Evolutionary conservation across 2,329 filamentous ascomycete genomes (phyloP), one percentile per base, ranked within the genome.

Genomic region (Fusarium tanahbumbuense): DNA sequence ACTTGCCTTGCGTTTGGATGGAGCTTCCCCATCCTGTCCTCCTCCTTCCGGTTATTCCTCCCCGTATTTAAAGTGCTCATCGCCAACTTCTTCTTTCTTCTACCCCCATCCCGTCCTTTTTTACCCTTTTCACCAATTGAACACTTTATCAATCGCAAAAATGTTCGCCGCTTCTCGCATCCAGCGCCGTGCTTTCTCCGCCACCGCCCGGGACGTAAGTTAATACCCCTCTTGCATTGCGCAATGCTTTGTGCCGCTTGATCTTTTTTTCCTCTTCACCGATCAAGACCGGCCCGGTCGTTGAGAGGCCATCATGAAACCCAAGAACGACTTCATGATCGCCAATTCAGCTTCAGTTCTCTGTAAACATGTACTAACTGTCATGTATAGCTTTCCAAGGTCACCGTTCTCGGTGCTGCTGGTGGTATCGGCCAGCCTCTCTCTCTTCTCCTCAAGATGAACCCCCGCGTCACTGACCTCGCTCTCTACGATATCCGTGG

Each of bases 341-440:
- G n/a, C 53, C 10, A 20, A 12, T 25, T 9, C 8, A 47, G 23
- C 37, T 25, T 28, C 41, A 55, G 41, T 54, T 3, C 22, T 56
- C 9, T 20, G 16, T 10, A 8, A 34, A n/a, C 11, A 47, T 68
- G 20, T 61, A 58, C 73, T 75, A 53, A 70, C 76, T 64, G 27
- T 46, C 37, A 47, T 46, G 22, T 69, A 46, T 74, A 99, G 96
- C 89, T 94, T 80, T 97, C 94, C 85, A 98, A 98, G 90, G 96
- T 99, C 78, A 90, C 94, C 80, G 94, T 99, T 76, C 93, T 98
- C 82, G 96, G 96, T 87, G 96, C 96, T 76, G 92, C 92, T 79
- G 96, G 96, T 86, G 96, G 96, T 84, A 99, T 99, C 86, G 96
- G 96, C 83, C 96, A 99, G 84, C 96, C 96, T 79, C 88, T 99